A percentile compares a stretch with the other conserved stretches of the same genome.
Evolutionary conservation across 768 basidiomycete species (phyloP).

Genomic region (Hirschioporus abietinus): DNA sequence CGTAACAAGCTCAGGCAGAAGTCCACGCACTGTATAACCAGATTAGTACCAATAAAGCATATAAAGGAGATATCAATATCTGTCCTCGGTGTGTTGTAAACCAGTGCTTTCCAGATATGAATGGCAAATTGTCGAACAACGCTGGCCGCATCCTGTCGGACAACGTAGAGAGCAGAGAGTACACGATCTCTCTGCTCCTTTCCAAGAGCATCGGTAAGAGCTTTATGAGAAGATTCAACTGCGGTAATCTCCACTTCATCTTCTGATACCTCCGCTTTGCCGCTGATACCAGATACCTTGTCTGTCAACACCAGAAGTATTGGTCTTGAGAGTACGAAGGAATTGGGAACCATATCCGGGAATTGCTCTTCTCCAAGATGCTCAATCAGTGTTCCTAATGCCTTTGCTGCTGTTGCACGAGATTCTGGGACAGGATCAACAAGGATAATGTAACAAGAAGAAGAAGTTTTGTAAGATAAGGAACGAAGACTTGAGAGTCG

Average conservation of each 20-base stretch:
- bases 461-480: constrained; percentile 83
- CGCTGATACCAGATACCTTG: constrained; percentile 97
- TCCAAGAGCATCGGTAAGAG: constrained; percentile 84
- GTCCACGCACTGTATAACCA: constrained; percentile 65
- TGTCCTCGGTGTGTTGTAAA: constrained; percentile 89
- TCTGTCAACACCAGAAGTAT: constrained; percentile 91
- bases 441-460: constrained; percentile 87
- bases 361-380: constrained; percentile 91
- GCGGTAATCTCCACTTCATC: constrained; percentile 59
- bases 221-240: constrained; percentile 78
- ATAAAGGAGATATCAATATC: constrained; percentile 39
- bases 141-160: constrained; percentile 88
- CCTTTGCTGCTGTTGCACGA: constrained; percentile 94
- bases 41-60: background rate
- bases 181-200: constrained; percentile 86
- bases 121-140: constrained; percentile 87
- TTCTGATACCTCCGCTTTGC: constrained; percentile 74
- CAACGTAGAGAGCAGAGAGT: constrained; percentile 84
- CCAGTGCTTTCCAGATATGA: constrained; percentile 97
- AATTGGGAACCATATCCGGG: constrained; percentile 93
- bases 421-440: constrained; percentile 98
- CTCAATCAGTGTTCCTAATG: constrained; percentile 93
- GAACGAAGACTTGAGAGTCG: constrained; percentile 88
- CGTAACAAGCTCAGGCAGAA: constrained; percentile 76
- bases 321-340: constrained; percentile 81